phyloP scores from a whole-genome alignment of 208 protist species.

The Porcisia deanei region DNA sequence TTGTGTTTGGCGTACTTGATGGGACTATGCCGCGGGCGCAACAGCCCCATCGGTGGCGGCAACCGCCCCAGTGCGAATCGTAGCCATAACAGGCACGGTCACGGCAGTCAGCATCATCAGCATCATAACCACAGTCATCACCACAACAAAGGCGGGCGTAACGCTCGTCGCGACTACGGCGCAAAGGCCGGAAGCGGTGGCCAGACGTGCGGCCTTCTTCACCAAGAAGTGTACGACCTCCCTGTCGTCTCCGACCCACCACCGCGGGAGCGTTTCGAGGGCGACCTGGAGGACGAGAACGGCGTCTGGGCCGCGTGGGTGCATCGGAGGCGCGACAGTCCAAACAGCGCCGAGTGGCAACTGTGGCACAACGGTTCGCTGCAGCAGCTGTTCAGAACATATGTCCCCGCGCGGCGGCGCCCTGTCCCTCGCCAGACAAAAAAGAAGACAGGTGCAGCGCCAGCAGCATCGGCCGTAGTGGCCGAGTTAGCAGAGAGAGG shows the following conservation, averaged over 20 bases:
- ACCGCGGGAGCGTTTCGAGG: slow-evolving; percentile 41
- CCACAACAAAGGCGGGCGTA: background rate
- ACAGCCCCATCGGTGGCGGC: slow-evolving; percentile 12
- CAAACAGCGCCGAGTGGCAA: slow-evolving; percentile 84
- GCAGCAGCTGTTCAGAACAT: slow-evolving; percentile 50
- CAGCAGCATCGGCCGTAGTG: background rate
- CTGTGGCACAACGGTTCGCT: slow-evolving; percentile 80
- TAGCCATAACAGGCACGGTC: background rate
- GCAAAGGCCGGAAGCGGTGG: background rate
- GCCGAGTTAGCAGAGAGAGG: slow-evolving; percentile 2
- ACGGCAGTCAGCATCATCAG: slow-evolving; percentile 1
- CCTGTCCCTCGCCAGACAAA: slow-evolving; percentile 24
- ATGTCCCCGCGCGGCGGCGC: slow-evolving; percentile 38
- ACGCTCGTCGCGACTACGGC: background rate
- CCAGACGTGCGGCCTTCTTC: slow-evolving; percentile 42
- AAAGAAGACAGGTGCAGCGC: slow-evolving; percentile 1
- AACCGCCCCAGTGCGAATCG: background rate
- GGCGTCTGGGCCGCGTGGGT: slow-evolving; percentile 66
- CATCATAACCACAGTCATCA: background rate
- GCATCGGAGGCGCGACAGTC: slow-evolving; percentile 52
- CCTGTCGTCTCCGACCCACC: slow-evolving; percentile 38
- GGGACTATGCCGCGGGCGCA: slow-evolving; percentile 57
- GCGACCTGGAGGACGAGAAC: slow-evolving; percentile 42
- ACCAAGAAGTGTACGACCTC: slow-evolving; percentile 61
- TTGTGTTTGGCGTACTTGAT: slow-evolving; percentile 79